phyloP scores from a whole-genome alignment of 2,329 filamentous ascomycete genomes.

The Aureobasidium sp. region DNA sequence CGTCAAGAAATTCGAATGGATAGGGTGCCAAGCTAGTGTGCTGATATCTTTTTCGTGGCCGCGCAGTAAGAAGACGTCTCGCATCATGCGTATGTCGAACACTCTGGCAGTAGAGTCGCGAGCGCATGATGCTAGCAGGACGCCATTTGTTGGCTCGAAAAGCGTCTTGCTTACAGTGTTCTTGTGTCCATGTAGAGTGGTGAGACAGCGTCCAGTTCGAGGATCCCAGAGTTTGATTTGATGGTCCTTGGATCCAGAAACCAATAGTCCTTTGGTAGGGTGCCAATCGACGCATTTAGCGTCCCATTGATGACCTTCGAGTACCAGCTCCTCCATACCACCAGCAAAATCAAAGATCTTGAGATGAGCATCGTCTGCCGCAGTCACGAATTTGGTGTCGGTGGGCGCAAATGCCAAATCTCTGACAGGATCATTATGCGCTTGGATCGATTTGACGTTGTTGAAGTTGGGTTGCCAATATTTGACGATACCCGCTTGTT shows the following conservation, averaged over 20 bases:
- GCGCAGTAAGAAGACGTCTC: constrained; percentile 85
- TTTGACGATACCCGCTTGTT: constrained; percentile 91
- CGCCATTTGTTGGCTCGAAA: constrained; percentile 79
- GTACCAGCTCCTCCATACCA: constrained; percentile 70
- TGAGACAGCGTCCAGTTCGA: constrained; percentile 80
- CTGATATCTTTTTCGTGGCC: constrained; percentile 96
- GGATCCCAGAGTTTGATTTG: constrained; percentile 98
- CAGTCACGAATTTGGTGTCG: constrained; percentile 92
- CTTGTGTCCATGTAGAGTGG: constrained; percentile 92
- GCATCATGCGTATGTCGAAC: constrained; percentile 97
- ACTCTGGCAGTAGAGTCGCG: constrained; percentile 88
- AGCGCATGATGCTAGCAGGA: constrained; percentile 83
- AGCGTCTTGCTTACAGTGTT: constrained; percentile 90
- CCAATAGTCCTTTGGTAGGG: constrained; percentile 84
- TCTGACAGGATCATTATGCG: constrained; percentile 81
- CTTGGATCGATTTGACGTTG: constrained; percentile 91
- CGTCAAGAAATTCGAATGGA: constrained; percentile 80
- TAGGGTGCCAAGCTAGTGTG: constrained; percentile 85
- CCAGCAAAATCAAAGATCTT: constrained; percentile 96
- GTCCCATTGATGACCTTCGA: constrained; percentile 96
- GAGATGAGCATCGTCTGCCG: constrained; percentile 84
- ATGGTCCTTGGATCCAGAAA: constrained; percentile 96
- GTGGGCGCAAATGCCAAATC: constrained; percentile 91
- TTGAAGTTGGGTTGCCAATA: constrained; percentile 99
- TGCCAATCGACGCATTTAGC: constrained; percentile 98